Percentiles rank a stretch among this genome's conserved stretches.
phyloP scores from a whole-genome alignment of 192 early-diverging fungal species.

The Backusella sp. region DNA sequence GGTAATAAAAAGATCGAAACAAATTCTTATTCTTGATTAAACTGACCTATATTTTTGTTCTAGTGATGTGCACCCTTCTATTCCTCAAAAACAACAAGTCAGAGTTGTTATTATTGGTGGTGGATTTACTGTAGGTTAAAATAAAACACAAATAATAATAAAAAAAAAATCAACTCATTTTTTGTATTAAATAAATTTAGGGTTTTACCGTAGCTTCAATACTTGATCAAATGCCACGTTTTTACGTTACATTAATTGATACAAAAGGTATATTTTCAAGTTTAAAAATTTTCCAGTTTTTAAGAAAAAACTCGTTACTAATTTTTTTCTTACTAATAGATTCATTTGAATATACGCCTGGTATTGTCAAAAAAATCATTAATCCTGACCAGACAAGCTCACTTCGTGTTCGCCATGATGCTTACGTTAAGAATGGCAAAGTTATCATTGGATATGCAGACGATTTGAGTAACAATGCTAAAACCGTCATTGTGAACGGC shows the following conservation, averaged over 20 bases:
- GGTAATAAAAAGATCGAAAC: background rate
- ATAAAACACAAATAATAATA: background rate
- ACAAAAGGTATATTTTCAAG: slow-evolving; percentile 31
- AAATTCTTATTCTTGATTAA: background rate
- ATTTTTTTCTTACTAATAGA: slow-evolving; percentile 16
- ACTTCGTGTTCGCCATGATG: slow-evolving; percentile 30
- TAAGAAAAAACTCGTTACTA: background rate
- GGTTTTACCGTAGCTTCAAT: slow-evolving; percentile 40
- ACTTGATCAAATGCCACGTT: slow-evolving; percentile 36
- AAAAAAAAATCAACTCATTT: background rate
- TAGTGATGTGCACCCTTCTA: slow-evolving; percentile 4
- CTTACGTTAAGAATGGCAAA: slow-evolving; percentile 33
- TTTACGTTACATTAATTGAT: slow-evolving; percentile 37
- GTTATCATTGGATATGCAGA: slow-evolving; percentile 37
- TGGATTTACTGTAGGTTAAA: slow-evolving; percentile 32
- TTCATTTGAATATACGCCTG: slow-evolving; percentile 42
- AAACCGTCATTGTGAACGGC: slow-evolving; percentile 25
- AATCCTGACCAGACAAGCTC: slow-evolving; percentile 24
- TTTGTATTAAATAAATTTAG: slow-evolving; percentile 18
- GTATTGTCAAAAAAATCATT: slow-evolving; percentile 29
- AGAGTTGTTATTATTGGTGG: slow-evolving; percentile 36
- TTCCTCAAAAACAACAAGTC: slow-evolving; percentile 5
- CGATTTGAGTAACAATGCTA: slow-evolving; percentile 17
- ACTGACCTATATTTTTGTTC: background rate
- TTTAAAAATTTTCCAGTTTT: background rate